These are phyloP conservation scores for Pichia sp. DNA, from an alignment of 1,139 yeast genomes.

Conservation along the genomic window DNA sequence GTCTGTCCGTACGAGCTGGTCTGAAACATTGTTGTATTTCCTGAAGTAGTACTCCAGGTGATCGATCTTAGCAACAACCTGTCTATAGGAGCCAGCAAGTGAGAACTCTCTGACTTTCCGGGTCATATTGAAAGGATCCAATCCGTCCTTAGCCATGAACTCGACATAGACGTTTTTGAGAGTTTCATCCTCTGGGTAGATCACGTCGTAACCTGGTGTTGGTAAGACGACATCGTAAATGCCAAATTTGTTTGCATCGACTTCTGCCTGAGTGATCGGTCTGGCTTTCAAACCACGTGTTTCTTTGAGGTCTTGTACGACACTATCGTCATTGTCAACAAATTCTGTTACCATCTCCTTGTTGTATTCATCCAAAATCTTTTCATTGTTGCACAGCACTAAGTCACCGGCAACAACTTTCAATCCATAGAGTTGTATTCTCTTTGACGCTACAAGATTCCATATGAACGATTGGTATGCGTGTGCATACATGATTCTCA, in stretches of 20 bases:
- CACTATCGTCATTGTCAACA: conserved; percentile 41
- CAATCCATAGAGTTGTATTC: conserved; percentile 69
- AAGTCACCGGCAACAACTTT: conserved; percentile 79
- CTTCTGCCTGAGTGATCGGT: conserved; percentile 69
- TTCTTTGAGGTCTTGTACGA: conserved; percentile 61
- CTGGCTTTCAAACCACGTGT: conserved; percentile 58
- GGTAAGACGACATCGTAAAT: conserved; percentile 88
- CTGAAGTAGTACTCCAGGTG: conserved; percentile 61
- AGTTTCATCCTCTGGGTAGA: conserved; percentile 68
- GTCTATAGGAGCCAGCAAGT: conserved; percentile 84
- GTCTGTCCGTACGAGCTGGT: conserved; percentile 79
- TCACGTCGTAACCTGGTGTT: conserved; percentile 87
- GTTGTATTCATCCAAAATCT: conserved; percentile 18
- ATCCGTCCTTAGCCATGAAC: conserved; percentile 73
- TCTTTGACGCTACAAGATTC: conserved; percentile 80
- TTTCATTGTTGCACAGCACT: conserved; percentile 43
- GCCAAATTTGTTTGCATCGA: conserved; percentile 53
- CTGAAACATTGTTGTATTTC: conserved; percentile 57
- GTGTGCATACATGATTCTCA: conserved; percentile 93
- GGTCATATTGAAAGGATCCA: conserved; percentile 82
- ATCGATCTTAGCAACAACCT: conserved; percentile 64
- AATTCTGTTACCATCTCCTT: conserved; percentile 20
- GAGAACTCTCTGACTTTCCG: conserved; percentile 86
- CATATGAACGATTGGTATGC: conserved; percentile 96
- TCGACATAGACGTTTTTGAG: conserved; percentile 62